Conservation (phyloP, 2,329 filamentous ascomycete genomes). For the Alternaria hordeiaustralica region DNA sequence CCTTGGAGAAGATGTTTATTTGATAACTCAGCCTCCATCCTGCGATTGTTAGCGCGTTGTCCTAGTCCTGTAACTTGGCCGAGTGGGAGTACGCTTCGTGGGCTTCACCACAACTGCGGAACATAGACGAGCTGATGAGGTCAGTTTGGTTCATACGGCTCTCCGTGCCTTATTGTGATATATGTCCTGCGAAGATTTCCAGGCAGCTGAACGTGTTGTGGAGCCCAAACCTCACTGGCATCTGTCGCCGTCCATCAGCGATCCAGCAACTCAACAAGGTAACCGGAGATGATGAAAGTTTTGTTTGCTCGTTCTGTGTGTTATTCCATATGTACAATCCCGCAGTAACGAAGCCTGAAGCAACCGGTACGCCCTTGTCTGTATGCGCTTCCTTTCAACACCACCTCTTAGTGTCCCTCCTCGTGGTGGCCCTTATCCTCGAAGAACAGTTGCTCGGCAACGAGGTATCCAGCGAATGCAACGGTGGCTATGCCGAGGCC, state of each 20-base stretch:
- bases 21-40: neutral
- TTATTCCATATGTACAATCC: slow-evolving; percentile 46
- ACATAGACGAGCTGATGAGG: neutral
- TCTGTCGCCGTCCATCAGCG: neutral
- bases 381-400: slow-evolving; percentile 1
- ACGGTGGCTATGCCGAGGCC: slow-evolving; percentile 91
- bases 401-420: slow-evolving; percentile 2
- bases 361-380: slow-evolving; percentile 40
- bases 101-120: neutral
- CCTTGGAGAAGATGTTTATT: neutral
- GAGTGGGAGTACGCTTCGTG: neutral
- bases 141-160: neutral
- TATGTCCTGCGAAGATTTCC: neutral
- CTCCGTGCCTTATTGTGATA: neutral
- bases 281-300: neutral
- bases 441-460: slow-evolving; percentile 87
- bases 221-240: neutral
- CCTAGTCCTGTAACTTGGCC: neutral
- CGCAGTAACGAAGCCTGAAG: slow-evolving; percentile 32
- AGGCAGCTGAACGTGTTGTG: neutral
- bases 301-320: slow-evolving; percentile 26
- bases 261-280: neutral
- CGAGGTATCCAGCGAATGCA: slow-evolving; percentile 88
- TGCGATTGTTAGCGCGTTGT: neutral
- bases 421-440: slow-evolving; percentile 61